phyloP scores from a whole-genome alignment of 2,329 filamentous ascomycete genomes.

The Pleoardoris graminearum region DNA sequence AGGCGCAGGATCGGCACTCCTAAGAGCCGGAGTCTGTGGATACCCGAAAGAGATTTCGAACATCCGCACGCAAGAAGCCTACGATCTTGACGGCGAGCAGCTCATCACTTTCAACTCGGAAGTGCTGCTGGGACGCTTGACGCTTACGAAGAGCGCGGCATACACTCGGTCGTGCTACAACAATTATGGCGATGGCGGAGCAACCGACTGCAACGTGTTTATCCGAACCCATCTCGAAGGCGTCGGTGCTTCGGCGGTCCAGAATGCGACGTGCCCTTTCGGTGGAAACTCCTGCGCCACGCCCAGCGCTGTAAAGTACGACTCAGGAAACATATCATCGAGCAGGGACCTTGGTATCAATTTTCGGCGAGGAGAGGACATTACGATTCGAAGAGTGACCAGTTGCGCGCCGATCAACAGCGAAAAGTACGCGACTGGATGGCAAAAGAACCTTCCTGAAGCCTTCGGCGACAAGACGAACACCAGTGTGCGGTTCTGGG shows the following conservation, averaged over 20 bases:
- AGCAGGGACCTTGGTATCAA: slow-evolving; percentile 25
- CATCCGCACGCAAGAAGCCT: slow-evolving; percentile 5
- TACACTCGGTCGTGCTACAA: slow-evolving; percentile 25
- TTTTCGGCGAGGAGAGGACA: slow-evolving; percentile 11
- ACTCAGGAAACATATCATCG: slow-evolving; percentile 22
- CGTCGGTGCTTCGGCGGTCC: slow-evolving; percentile 10
- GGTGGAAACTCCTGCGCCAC: slow-evolving; percentile 15
- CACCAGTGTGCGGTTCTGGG: slow-evolving; percentile 21
- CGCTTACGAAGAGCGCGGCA: slow-evolving; percentile 18
- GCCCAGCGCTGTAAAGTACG: slow-evolving; percentile 10
- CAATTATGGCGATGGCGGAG: slow-evolving; percentile 2
- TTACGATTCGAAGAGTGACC: slow-evolving; percentile 22
- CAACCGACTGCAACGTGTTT: slow-evolving; percentile 19
- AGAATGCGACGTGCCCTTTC: slow-evolving; percentile 24
- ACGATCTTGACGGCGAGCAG: slow-evolving; percentile 8
- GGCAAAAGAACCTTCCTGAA: slow-evolving; percentile 17
- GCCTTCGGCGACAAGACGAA: slow-evolving; percentile 8
- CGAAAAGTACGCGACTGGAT: slow-evolving; percentile 20
- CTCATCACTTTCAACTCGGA: slow-evolving; percentile 19
- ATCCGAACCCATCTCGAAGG: slow-evolving; percentile 18
- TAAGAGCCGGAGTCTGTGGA: slow-evolving; percentile 15
- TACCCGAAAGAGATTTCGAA: slow-evolving; percentile 17
- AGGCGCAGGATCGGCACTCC: slow-evolving; percentile 15
- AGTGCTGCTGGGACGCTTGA: slow-evolving; percentile 19
- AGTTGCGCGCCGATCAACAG: slow-evolving; percentile 21